Evolutionary conservation across 2,329 filamentous ascomycete genomes (phyloP).

Genomic region (Westerdykella ornata): DNA sequence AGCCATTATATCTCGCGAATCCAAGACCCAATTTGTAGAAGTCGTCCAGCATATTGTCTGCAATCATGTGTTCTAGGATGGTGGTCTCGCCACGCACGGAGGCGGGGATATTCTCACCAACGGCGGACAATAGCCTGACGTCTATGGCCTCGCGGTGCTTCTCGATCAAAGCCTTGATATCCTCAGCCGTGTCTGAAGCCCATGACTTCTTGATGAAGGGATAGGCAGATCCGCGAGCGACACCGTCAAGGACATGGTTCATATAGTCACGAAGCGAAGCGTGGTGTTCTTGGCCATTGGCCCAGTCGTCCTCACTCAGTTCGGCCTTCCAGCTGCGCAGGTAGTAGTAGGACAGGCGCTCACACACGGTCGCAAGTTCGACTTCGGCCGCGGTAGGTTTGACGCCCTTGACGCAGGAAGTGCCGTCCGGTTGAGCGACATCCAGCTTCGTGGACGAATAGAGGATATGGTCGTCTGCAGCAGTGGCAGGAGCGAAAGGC

Average conservation of each 20-base stretch:
- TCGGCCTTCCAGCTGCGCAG: constrained; percentile 1
- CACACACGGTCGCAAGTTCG: constrained; percentile 2
- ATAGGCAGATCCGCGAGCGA: not conserved
- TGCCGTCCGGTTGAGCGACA: constrained; percentile 4
- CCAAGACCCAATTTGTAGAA: constrained; percentile 9
- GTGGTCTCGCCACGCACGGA: constrained; percentile 3
- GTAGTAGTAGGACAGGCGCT: constrained; percentile 5
- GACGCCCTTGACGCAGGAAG: not conserved
- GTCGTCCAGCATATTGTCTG: constrained; percentile 8
- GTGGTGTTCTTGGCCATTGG: not conserved
- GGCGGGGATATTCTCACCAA: constrained; percentile 7
- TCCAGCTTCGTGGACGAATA: constrained; percentile 5
- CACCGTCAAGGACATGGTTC: not conserved
- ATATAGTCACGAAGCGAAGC: constrained; percentile 1
- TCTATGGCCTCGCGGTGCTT: constrained; percentile 3
- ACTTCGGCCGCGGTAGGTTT: constrained; percentile 1
- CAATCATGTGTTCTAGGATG: constrained; percentile 9
- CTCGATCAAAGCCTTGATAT: not conserved
- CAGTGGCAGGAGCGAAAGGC: constrained; percentile 6
- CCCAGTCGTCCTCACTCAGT: constrained; percentile 1
- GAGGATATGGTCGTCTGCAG: constrained; percentile 6
- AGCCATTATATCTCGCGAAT: not conserved
- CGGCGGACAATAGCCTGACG: constrained; percentile 3
- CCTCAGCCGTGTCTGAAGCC: constrained; percentile 1
- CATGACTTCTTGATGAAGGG: constrained; percentile 4